Percentiles rank a stretch among this genome's conserved stretches.
These are phyloP conservation scores for Fusarium verrucosum DNA, from an alignment of 2,329 filamentous ascomycete species.

Conservation along the genomic window DNA sequence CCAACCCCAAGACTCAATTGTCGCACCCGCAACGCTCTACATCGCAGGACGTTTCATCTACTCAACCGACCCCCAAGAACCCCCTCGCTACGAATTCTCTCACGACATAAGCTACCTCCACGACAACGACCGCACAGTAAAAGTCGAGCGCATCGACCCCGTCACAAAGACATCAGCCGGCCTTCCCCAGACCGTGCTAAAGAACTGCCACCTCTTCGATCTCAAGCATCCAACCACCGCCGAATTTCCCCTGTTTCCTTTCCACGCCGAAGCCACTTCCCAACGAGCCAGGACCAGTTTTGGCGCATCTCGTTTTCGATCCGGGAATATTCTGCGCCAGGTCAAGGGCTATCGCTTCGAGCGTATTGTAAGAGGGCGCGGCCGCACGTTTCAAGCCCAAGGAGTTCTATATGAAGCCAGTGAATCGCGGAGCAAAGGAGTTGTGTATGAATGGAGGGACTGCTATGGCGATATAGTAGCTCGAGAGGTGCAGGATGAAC, in stretches of 20 bases:
- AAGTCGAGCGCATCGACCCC: slow-evolving; percentile 47
- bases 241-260: slow-evolving; percentile 46
- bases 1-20: slow-evolving; percentile 13
- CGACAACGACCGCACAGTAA: slow-evolving; percentile 46
- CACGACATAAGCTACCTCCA: slow-evolving; percentile 48
- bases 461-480: slow-evolving; percentile 44
- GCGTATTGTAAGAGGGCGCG: slow-evolving; percentile 41
- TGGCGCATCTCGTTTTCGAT: slow-evolving; percentile 44
- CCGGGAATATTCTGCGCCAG: slow-evolving; percentile 34
- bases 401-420: slow-evolving; percentile 45
- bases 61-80: slow-evolving; percentile 42
- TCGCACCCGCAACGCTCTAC: slow-evolving; percentile 48
- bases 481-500: slow-evolving; percentile 44
- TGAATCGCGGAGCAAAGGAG: slow-evolving; percentile 39
- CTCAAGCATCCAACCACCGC: slow-evolving; percentile 47
- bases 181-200: slow-evolving; percentile 41
- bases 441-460: slow-evolving; percentile 49
- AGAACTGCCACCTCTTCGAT: slow-evolving; percentile 48
- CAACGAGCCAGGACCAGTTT: slow-evolving; percentile 45
- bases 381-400: slow-evolving; percentile 37
- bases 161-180: slow-evolving; percentile 38
- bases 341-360: slow-evolving; percentile 44
- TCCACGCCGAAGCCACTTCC: slow-evolving; percentile 47
- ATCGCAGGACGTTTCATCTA: slow-evolving; percentile 50
- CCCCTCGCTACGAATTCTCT: slow-evolving; percentile 51